phyloP scores from a whole-genome alignment of 495 filamentous ascomycete species.

The Tuber indicum region DNA sequence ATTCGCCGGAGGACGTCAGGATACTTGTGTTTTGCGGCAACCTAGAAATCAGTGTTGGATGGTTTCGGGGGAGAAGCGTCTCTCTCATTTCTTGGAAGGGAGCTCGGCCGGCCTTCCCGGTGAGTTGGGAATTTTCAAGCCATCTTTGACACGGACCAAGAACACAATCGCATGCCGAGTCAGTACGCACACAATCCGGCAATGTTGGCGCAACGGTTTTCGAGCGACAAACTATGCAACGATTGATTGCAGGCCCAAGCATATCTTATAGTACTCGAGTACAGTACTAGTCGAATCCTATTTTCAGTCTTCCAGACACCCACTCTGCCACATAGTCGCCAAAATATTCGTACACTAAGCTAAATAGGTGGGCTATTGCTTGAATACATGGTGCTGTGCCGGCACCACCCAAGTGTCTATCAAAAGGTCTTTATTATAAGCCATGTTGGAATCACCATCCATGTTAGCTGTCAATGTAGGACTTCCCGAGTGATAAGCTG shows the following conservation, averaged over 20 bases:
- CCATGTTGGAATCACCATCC: not conserved
- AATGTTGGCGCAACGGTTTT: not conserved
- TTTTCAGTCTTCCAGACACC: not conserved
- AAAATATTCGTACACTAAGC: not conserved
- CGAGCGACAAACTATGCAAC: not conserved
- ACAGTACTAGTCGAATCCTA: not conserved
- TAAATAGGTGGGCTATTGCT: not conserved
- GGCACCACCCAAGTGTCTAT: not conserved
- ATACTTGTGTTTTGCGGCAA: not conserved
- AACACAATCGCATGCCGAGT: not conserved
- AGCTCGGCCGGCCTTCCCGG: not conserved
- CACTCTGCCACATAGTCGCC: not conserved
- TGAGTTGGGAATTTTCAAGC: conserved; percentile 2
- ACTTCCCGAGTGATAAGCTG: not conserved
- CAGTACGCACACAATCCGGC: not conserved
- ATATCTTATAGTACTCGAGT: no score
- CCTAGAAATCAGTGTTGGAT: not conserved
- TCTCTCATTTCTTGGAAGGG: not conserved
- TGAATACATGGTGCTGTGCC: not conserved
- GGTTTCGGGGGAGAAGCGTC: not conserved
- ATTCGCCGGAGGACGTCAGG: conserved; percentile 24
- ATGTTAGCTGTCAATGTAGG: not conserved
- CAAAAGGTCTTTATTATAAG: not conserved
- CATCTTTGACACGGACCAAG: not conserved
- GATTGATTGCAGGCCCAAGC: not conserved